Conservation (phyloP, 805 yeast species). For the Wickerhamomyces sydowiorum region DNA sequence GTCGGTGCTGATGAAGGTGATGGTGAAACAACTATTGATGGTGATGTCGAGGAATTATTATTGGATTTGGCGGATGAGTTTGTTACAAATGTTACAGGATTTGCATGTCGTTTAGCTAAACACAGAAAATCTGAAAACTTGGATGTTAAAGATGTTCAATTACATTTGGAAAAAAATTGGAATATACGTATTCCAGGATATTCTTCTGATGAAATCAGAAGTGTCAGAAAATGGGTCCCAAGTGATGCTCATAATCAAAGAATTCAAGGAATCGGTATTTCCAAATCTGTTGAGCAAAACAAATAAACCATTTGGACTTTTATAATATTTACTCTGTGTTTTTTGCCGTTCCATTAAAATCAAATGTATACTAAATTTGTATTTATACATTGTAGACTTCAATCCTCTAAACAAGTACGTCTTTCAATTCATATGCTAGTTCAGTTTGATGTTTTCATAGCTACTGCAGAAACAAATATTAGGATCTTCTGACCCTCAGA, state of each 20-base stretch:
- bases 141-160: slow-evolving; percentile 84
- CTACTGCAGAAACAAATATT: too few relatives aligned
- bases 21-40: slow-evolving; percentile 85
- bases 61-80: slow-evolving; percentile 95
- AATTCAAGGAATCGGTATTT: slow-evolving; percentile 56
- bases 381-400: too few relatives aligned
- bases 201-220: slow-evolving; percentile 83
- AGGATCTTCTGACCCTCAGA: too few relatives aligned
- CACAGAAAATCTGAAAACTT: slow-evolving; percentile 85
- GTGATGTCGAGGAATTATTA: slow-evolving; percentile 89
- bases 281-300: slow-evolving; percentile 44
- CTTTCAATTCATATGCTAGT: too few relatives aligned
- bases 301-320: too few relatives aligned
- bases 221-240: slow-evolving; percentile 68
- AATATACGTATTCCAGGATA: slow-evolving; percentile 92
- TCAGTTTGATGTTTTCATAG: too few relatives aligned
- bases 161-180: slow-evolving; percentile 92
- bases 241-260: slow-evolving; percentile 58
- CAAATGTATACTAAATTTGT: too few relatives aligned
- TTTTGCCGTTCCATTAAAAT: too few relatives aligned
- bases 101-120: slow-evolving; percentile 93
- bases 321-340: too few relatives aligned
- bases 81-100: slow-evolving; percentile 81
- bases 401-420: too few relatives aligned
- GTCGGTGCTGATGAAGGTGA: slow-evolving; percentile 88